Conservation (phyloP, 306 rosid genomes). For the Fragaria iinumae region DNA sequence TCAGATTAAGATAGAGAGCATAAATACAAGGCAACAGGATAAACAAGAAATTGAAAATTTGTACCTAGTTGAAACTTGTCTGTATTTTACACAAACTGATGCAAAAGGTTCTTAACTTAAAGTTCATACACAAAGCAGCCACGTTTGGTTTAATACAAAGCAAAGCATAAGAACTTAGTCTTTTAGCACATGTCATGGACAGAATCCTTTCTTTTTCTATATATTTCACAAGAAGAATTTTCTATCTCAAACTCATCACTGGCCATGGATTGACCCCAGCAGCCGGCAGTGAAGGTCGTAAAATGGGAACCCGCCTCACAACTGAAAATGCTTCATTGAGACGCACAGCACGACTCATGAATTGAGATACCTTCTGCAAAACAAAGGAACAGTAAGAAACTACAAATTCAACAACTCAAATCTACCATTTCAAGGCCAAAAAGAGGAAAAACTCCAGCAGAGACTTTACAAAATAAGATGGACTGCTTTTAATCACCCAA, state of each 20-base stretch:
- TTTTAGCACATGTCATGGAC: background rate
- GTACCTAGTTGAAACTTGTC: background rate
- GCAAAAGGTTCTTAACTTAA: background rate
- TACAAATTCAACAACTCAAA: background rate
- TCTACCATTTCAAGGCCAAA: background rate
- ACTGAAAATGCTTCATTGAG: conserved; percentile 96
- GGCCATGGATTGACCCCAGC: conserved; percentile 78
- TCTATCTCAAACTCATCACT: conserved; percentile 80
- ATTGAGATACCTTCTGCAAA: conserved; percentile 85
- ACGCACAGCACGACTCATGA: conserved; percentile 75
- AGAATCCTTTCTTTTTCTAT: conserved; percentile 18
- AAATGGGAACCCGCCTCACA: conserved; percentile 82
- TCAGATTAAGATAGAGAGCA: background rate
- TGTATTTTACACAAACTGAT: conserved; percentile 18
- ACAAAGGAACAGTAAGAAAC: conserved; percentile 13
- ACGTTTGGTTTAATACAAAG: conserved; percentile 5
- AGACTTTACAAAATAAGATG: background rate
- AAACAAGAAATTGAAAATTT: background rate
- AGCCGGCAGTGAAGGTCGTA: conserved; percentile 83
- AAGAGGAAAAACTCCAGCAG: background rate
- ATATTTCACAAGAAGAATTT: conserved; percentile 21
- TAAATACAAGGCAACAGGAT: background rate
- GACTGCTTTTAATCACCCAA: background rate
- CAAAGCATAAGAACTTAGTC: conserved; percentile 4
- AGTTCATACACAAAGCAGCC: conserved; percentile 9